Base-by-base conservation (phyloP, 345 rosid genomes). In the Syzygium aqueum region DNA sequence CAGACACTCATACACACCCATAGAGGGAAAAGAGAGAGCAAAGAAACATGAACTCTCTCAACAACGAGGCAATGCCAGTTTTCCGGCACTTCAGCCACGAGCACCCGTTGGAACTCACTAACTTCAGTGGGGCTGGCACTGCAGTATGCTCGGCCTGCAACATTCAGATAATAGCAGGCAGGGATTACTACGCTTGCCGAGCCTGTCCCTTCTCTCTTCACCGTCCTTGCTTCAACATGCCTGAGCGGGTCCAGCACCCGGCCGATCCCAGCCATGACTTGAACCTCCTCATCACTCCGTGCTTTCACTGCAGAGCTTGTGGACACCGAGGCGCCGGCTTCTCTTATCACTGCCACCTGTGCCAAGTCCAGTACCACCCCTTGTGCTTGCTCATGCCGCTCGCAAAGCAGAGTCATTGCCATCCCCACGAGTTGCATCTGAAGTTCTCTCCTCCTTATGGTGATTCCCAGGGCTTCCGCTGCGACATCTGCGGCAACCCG, bases 151-250 rank as follows among this genome's bases (percentile, higher is more conserved):
- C 85, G 53, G 85, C 67, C 46, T 88, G 89, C 87, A 57, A 2
- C 56, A 27, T 85, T 53, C 23, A 51, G 25, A 59, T 88, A 22
- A 67, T 77, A 25, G 77, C 77, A 1, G 80, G 85, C 61, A 78
- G 57, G 17, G 78, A 51, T 77, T 85, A 56, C 87, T 57, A 85
- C 30, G 2, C 87, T 21, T 85, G 89, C 85, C 0, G 40, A 54
- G 54, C 87, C 10, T 88, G 89, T 84, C 61, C 59, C 57, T 88
- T 85, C 57, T 85, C n/a, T 54, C 85, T 85, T 43, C 89, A 88
- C 37, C 52, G 73, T 80, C 65, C 63, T 53, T 3, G 89, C 87
- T 85, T 17, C 86, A 85, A 85, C 54, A n/a, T 85, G 89, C 78
- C 89, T 12, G 25, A 19, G 43, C 33, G 80, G 30, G 51, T 78